Evolutionary conservation across 1,284 basidiomycete species (phyloP).

Genomic region (Vanrija pseudolonga): DNA sequence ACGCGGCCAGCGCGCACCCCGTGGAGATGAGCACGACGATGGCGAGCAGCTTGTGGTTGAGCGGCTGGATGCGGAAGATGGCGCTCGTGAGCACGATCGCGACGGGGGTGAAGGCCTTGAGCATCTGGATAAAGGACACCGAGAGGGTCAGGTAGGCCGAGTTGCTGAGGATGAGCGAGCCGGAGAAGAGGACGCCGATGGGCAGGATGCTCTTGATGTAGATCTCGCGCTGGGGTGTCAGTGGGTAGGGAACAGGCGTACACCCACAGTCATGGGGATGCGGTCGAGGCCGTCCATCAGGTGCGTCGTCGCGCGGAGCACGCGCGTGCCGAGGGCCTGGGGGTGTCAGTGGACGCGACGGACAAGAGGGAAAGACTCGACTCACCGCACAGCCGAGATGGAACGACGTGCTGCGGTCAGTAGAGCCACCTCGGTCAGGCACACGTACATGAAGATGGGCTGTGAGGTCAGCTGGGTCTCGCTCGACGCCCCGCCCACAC

Average conservation of each 20-base stretch:
- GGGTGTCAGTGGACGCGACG: slow-evolving; percentile 4
- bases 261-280: slow-evolving; percentile 65
- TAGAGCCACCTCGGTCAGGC: slow-evolving; percentile 63
- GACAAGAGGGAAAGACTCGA: background rate
- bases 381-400: slow-evolving; percentile 45
- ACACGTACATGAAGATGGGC: slow-evolving; percentile 46
- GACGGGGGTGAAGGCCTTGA: slow-evolving; percentile 93
- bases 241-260: background rate
- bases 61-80: slow-evolving; percentile 76
- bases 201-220: slow-evolving; percentile 86
- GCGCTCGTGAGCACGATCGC: slow-evolving; percentile 92
- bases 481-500: background rate
- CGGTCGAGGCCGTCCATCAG: slow-evolving; percentile 82
- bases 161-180: slow-evolving; percentile 87
- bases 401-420: slow-evolving; percentile 65
- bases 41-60: slow-evolving; percentile 68
- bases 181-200: slow-evolving; percentile 88
- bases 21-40: slow-evolving; percentile 86
- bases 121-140: slow-evolving; percentile 97
- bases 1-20: slow-evolving; percentile 74
- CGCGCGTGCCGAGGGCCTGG: slow-evolving; percentile 80
- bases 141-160: slow-evolving; percentile 84
- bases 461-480: slow-evolving; percentile 18
- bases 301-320: slow-evolving; percentile 77
- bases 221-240: slow-evolving; percentile 56